These are phyloP conservation scores for Corymbia maculata DNA, from an alignment of 345 rosid species.

Conservation along the genomic window DNA sequence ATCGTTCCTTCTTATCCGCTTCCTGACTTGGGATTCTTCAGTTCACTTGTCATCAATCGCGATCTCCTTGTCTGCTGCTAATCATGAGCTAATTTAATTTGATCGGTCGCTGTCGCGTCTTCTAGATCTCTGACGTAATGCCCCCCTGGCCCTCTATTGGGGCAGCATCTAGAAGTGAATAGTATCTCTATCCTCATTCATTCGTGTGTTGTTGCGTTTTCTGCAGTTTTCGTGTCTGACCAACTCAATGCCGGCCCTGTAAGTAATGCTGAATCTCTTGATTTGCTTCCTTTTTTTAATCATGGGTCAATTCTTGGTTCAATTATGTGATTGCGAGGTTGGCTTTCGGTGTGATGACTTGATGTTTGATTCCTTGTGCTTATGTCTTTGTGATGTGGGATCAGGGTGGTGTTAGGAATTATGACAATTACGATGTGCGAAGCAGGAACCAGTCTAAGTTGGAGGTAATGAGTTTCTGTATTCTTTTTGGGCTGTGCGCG, in stretches of 20 bases:
- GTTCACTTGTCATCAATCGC: not conserved
- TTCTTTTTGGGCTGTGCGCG: not conserved
- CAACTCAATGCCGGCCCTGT: constrained; percentile 38
- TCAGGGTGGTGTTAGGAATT: constrained; percentile 15
- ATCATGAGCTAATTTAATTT: not conserved
- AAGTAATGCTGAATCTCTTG: constrained; percentile 16
- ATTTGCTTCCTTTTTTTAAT: not conserved
- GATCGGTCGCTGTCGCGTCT: not conserved
- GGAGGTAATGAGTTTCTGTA: not conserved
- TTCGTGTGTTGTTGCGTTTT: not conserved
- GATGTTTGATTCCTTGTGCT: not conserved
- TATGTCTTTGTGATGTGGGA: not conserved
- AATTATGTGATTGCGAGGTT: not conserved
- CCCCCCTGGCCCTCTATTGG: not conserved
- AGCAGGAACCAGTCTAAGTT: not conserved
- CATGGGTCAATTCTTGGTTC: not conserved
- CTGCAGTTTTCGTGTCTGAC: constrained; percentile 44
- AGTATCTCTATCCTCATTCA: not conserved
- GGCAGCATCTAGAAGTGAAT: not conserved
- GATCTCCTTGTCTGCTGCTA: not conserved
- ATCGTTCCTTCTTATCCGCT: not conserved
- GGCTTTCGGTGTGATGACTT: not conserved
- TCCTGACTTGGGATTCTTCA: not conserved
- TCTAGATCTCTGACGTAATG: not conserved
- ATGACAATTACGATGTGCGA: not conserved